Base-by-base conservation (phyloP, 768 basidiomycete species). In the Naematelia aurantialba region DNA sequence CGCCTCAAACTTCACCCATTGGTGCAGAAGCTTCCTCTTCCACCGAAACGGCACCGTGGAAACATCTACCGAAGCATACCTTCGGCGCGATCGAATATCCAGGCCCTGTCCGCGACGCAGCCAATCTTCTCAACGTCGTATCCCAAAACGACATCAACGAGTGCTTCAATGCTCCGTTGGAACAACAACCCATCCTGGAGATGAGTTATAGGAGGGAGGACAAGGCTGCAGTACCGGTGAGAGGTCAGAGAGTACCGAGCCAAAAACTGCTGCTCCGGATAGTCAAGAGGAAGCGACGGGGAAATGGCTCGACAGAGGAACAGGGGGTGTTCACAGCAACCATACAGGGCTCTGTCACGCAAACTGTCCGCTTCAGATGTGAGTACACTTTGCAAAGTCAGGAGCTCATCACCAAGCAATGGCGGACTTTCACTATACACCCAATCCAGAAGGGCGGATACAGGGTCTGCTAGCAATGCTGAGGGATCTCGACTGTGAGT, bases 401-500 rank as follows among this genome's bases (percentile, higher is more conserved):
- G 42, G 22, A 51, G 52, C 27, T 54, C 24, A 29, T 45, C 14
- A 24, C 17, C 5, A 26, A 97, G 94, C 86, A 58, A 91, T 97
- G 89, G 89, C 86, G 39, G 94, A 98, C 75, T 96, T 85, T 73
- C 92, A 96, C 76, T 96, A 85, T 76, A 83, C 86, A 60, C 90
- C 90, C 1, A 81, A 87, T 57, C 78, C 81, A 73, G 75, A 83
- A 13, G 91, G 94, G 68, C 85, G 87, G 2, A 78, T 90, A 2
- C 76, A 85, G 1, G 79, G 84, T 58, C 78, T 98, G 55, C 85
- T 89, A 3, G 66, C 81, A 12, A 83, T 89, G 0, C 87, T 97
- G 84, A 83, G 85, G 49, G 79, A 80, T 4, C 85, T 96, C 82
- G 87, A 98, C 65, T 88, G 94, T 94, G 70, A 55, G 83, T 59